These are phyloP conservation scores for Abelmoschus esculentus DNA, from an alignment of 345 rosid genomes.

Conservation along the genomic window DNA sequence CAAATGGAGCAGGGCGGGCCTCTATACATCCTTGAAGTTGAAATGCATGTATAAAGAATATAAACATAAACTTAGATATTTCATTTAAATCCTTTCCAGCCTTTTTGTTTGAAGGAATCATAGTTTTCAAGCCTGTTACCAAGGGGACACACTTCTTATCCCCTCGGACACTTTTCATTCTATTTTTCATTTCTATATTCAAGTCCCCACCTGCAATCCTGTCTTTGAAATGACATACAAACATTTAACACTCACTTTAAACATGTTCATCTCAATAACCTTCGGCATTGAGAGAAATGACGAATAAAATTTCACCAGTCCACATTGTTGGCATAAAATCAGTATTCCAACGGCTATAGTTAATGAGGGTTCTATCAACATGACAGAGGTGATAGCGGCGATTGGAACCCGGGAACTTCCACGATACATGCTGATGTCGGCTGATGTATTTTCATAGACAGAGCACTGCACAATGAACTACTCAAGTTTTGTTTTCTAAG, in stretches of 20 bases:
- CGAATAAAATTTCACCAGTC: neutral
- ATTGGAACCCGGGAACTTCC: neutral
- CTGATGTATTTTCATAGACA: conserved; percentile 7
- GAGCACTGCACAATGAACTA: neutral
- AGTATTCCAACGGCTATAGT: neutral
- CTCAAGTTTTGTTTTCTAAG: neutral
- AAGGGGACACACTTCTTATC: neutral
- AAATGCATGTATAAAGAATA: no score
- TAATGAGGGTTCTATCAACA: neutral
- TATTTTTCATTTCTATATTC: neutral
- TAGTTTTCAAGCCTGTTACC: neutral
- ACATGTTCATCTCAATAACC: neutral
- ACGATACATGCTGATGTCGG: conserved; percentile 17
- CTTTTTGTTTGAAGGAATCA: neutral
- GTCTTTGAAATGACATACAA: neutral
- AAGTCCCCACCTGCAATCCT: conserved; percentile 4
- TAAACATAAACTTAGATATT: no score
- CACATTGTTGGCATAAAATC: neutral
- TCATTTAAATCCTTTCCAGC: neutral
- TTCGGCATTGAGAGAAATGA: neutral
- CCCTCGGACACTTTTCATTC: neutral
- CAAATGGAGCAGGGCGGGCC: no score
- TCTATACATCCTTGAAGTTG: no score
- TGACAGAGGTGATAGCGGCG: neutral
- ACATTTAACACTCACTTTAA: neutral